Percentiles rank a stretch among this genome's conserved stretches.
phyloP scores from a whole-genome alignment of 2,329 filamentous ascomycete genomes.

The Microsporum ferrugineum region DNA sequence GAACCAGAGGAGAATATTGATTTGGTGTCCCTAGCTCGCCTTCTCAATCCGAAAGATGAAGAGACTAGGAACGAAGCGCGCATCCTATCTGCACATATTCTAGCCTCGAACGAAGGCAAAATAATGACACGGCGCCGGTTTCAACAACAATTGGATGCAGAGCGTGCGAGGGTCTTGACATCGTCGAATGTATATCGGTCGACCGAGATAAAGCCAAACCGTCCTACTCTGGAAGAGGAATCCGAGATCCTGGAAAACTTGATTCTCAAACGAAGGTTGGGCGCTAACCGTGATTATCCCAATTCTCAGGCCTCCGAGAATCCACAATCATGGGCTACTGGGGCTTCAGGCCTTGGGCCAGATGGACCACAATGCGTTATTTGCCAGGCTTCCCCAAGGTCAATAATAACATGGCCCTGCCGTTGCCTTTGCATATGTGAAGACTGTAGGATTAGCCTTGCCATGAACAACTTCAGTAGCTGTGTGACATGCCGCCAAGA shows the following conservation, averaged over 20 bases:
- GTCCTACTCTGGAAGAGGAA: conserved; percentile 43
- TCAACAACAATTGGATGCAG: conserved; percentile 53
- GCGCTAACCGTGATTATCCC: conserved; percentile 13
- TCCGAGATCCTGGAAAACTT: conserved; percentile 48
- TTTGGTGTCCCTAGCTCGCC: conserved; percentile 58
- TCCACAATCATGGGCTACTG: conserved; percentile 50
- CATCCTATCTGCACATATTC: conserved; percentile 68
- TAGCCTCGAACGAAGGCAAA: conserved; percentile 42
- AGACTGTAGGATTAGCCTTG: conserved; percentile 83
- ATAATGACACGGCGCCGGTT: conserved; percentile 77
- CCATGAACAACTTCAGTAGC: conserved; percentile 94
- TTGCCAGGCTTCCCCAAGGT: conserved; percentile 74
- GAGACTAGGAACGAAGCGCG: conserved; percentile 73
- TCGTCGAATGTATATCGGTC: conserved; percentile 18
- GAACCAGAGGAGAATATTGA: conserved; percentile 53
- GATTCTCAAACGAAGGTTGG: conserved; percentile 43
- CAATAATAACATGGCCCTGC: conserved; percentile 92
- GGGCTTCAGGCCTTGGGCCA: conserved; percentile 61
- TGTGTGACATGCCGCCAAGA: conserved; percentile 89
- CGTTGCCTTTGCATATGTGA: conserved; percentile 90
- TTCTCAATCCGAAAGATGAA: conserved; percentile 66
- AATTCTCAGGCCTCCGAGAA: conserved; percentile 8
- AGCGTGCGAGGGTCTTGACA: conserved; percentile 57
- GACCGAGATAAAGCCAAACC: conserved; percentile 14
- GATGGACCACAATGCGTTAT: conserved; percentile 81